These are phyloP conservation scores for Pulveroboletus frians DNA, from an alignment of 768 basidiomycete species.

Conservation along the genomic window DNA sequence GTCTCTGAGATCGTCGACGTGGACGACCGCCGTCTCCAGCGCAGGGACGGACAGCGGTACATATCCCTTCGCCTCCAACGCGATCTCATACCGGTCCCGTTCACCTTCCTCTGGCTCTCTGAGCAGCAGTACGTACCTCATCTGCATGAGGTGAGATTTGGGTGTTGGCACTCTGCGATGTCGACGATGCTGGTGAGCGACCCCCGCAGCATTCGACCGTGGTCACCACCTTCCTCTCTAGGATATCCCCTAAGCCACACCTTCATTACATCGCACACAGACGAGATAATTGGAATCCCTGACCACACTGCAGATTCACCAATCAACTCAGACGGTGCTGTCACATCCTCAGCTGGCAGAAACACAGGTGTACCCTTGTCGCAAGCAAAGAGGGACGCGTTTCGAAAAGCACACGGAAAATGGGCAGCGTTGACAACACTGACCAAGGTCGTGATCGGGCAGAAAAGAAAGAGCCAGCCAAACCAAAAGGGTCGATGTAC, in stretches of 20 bases:
- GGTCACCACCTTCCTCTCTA: constrained; percentile 4
- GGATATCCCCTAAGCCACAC: constrained; percentile 20
- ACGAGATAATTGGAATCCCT: constrained; percentile 14
- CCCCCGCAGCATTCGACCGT: neutral
- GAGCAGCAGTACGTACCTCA: constrained; percentile 38
- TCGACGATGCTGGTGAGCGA: neutral
- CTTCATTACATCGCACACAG: constrained; percentile 20
- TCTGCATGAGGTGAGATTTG: neutral
- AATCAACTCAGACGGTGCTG: constrained; percentile 14
- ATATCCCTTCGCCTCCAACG: constrained; percentile 47
- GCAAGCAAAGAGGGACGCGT: constrained; percentile 6
- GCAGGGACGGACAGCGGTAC: constrained; percentile 58
- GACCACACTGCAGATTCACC: neutral
- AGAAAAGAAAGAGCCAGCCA: constrained; percentile 1
- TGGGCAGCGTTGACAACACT: constrained; percentile 19
- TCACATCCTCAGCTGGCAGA: constrained; percentile 13
- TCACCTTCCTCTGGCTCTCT: constrained; percentile 32
- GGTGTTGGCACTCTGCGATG: constrained; percentile 1
- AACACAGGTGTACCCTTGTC: constrained; percentile 14
- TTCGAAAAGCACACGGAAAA: constrained; percentile 13
- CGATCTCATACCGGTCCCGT: constrained; percentile 55
- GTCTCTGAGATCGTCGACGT: constrained; percentile 41
- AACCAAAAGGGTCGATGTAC: neutral
- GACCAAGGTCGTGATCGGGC: constrained; percentile 13
- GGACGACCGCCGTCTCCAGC: constrained; percentile 58